Percentiles rank a stretch among this genome's conserved stretches.
Evolutionary conservation across 495 filamentous ascomycete genomes (phyloP).

Genomic region (Oleoguttula mirabilis): DNA sequence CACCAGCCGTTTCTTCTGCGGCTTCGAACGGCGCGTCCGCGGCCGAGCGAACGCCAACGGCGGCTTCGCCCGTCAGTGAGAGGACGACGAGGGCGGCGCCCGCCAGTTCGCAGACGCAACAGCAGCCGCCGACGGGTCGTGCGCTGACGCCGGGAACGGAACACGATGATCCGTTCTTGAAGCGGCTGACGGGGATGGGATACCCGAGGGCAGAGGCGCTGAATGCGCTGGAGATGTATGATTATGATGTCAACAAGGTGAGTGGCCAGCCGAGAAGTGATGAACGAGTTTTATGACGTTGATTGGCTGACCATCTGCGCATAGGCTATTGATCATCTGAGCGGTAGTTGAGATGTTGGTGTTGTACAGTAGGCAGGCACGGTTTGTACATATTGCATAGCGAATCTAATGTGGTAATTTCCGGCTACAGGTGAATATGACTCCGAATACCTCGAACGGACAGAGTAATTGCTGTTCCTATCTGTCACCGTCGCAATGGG

Average conservation of each 20-base stretch:
- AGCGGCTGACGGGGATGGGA: slow-evolving; percentile 83
- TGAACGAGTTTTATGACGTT: too few species aligned
- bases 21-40: neutral
- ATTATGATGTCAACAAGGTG: slow-evolving; percentile 93
- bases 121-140: slow-evolving; percentile 36
- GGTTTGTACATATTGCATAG: too few species aligned
- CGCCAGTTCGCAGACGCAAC: slow-evolving; percentile 18
- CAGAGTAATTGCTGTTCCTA: too few species aligned
- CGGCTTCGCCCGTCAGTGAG: neutral
- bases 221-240: slow-evolving; percentile 78
- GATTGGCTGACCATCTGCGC: too few species aligned
- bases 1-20: neutral
- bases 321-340: slow-evolving; percentile 29
- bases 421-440: too few species aligned
- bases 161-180: slow-evolving; percentile 83
- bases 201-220: slow-evolving; percentile 71
- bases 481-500: too few species aligned
- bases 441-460: too few species aligned
- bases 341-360: slow-evolving; percentile 9
- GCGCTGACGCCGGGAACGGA: slow-evolving; percentile 62
- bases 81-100: neutral
- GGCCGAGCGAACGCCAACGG: slow-evolving; percentile 17
- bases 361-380: too few species aligned
- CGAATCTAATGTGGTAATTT: too few species aligned
- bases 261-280: too few species aligned